Evolutionary conservation across 352 stramenopile genomes (phyloP).

Genomic region (Phytophthora europaea): DNA sequence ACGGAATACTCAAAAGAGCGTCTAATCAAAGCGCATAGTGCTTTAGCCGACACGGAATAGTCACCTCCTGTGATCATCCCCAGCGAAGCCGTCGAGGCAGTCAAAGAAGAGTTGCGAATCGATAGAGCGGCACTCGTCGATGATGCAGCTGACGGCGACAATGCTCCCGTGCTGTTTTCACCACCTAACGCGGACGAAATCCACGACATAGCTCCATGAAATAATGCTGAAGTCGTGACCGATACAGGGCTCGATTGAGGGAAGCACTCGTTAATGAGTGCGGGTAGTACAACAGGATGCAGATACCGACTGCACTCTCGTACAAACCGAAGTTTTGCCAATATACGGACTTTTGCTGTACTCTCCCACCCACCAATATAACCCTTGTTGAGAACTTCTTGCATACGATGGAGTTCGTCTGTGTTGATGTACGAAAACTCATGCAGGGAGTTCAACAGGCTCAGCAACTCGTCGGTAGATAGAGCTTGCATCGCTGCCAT

Average conservation of each 20-base stretch:
- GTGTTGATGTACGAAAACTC: constrained; percentile 83
- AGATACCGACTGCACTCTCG: constrained; percentile 78
- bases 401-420: constrained; percentile 75
- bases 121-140: constrained; percentile 55
- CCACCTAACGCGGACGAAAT: constrained; percentile 63
- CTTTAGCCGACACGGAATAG: constrained; percentile 62
- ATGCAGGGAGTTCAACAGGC: constrained; percentile 62
- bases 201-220: constrained; percentile 71
- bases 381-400: constrained; percentile 82
- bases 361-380: constrained; percentile 86
- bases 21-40: constrained; percentile 64
- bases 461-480: constrained; percentile 72
- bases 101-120: constrained; percentile 64
- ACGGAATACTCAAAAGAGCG: constrained; percentile 72
- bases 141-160: constrained; percentile 47
- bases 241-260: constrained; percentile 55
- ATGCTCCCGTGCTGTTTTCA: constrained; percentile 38
- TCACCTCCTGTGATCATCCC: constrained; percentile 54
- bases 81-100: constrained; percentile 55
- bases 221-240: constrained; percentile 62
- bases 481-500: constrained; percentile 82
- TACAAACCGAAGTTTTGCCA: constrained; percentile 79
- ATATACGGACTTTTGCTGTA: constrained; percentile 71
- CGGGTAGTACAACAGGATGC: constrained; percentile 69
- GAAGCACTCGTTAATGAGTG: constrained; percentile 72